phyloP scores from a whole-genome alignment of 805 yeast genomes.

The Candida sphagnicola region DNA sequence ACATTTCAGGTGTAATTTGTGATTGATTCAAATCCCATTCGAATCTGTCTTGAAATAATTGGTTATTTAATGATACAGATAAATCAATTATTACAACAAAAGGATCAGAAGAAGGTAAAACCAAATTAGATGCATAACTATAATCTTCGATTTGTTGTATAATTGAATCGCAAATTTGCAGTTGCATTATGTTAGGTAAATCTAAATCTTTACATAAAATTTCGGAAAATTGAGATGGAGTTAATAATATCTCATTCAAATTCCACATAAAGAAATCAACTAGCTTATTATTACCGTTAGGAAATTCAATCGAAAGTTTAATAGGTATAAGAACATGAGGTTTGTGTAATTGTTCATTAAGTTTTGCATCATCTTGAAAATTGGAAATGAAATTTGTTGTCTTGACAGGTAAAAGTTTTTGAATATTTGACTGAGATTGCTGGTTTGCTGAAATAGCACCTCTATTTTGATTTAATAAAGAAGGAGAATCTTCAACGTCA shows the following conservation, averaged over 20 bases:
- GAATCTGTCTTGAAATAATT: slow-evolving; percentile 83
- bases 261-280: slow-evolving; percentile 77
- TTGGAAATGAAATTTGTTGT: slow-evolving; percentile 19
- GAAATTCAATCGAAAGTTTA: slow-evolving; percentile 56
- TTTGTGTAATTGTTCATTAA: slow-evolving; percentile 23
- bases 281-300: slow-evolving; percentile 43
- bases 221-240: slow-evolving; percentile 72
- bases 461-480: slow-evolving; percentile 5
- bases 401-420: slow-evolving; percentile 22
- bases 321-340: slow-evolving; percentile 60
- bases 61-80: slow-evolving; percentile 77
- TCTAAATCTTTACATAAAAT: slow-evolving; percentile 82
- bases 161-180: slow-evolving; percentile 64
- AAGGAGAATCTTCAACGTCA: slow-evolving; percentile 30
- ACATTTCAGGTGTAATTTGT: slow-evolving; percentile 70
- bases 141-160: slow-evolving; percentile 78
- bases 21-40: slow-evolving; percentile 79
- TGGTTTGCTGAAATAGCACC: slow-evolving; percentile 9
- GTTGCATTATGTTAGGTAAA: slow-evolving; percentile 61
- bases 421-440: slow-evolving; percentile 14
- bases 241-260: slow-evolving; percentile 54
- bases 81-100: slow-evolving; percentile 76
- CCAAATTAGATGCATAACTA: slow-evolving; percentile 56
- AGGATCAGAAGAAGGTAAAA: slow-evolving; percentile 55
- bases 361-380: slow-evolving; percentile 19